phyloP scores from a whole-genome alignment of 2,329 filamentous ascomycete genomes.

The Penicillium sp. region DNA sequence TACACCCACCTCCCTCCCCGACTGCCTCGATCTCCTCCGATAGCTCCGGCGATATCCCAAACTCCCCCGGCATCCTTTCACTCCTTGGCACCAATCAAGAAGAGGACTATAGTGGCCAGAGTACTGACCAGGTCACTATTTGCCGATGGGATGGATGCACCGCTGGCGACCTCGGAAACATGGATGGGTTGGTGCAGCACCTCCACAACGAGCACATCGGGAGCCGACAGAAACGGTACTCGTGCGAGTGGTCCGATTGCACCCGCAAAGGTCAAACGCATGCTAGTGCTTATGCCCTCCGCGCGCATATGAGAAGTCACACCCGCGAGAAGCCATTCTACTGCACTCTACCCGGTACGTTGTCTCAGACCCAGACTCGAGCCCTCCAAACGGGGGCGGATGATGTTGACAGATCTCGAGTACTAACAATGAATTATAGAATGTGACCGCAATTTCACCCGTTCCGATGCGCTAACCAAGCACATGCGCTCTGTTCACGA shows the following conservation, averaged over 20 bases:
- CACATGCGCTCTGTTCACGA: constrained; percentile 99
- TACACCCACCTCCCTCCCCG: constrained; percentile 39
- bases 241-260: constrained; percentile 95
- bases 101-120: constrained; percentile 61
- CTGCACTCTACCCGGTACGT: constrained; percentile 78
- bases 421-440: constrained; percentile 46
- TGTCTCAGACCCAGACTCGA: not conserved
- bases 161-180: constrained; percentile 63
- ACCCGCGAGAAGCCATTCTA: constrained; percentile 98
- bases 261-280: constrained; percentile 79
- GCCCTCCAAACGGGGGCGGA: not conserved
- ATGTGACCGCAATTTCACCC: constrained; percentile 92
- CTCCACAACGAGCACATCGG: constrained; percentile 92
- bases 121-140: constrained; percentile 64
- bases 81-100: constrained; percentile 36
- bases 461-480: constrained; percentile 90
- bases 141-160: constrained; percentile 71
- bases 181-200: constrained; percentile 72
- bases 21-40: constrained; percentile 75
- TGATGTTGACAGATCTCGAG: not conserved
- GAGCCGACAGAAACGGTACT: constrained; percentile 87
- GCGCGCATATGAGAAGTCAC: constrained; percentile 95
- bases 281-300: constrained; percentile 87
- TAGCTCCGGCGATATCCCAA: constrained; percentile 74
- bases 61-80: constrained; percentile 51